Evolutionary conservation across 176 grass and related monocot genomes (phyloP), one percentile per base, ranked within the genome.

Genomic region (Calamus simplicifolius): DNA sequence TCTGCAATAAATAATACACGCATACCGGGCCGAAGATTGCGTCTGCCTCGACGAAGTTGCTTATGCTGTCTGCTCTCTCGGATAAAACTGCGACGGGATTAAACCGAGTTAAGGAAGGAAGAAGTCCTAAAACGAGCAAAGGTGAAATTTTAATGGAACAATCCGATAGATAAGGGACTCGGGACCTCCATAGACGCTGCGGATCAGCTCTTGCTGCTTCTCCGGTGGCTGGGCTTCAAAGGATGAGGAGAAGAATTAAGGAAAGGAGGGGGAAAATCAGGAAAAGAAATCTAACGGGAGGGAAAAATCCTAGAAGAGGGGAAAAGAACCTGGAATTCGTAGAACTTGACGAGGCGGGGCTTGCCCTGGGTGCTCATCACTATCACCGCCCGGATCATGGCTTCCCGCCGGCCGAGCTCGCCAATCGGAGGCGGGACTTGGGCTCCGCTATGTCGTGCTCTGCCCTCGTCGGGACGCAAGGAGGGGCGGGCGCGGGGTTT

Each of bases 331-430:
- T 92, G 93, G 53, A 83, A 89, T 14, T 49, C 69, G 59, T 98
- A 98, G 73, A 98, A 98, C 70, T 88, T 92, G 81, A 98, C 84
- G 66, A 98, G 79, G 59, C 81, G 84, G 21, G 87, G 83, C 58
- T 91, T 90, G 54, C 81, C 84, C 71, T 92, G 78, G n/a, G 93
- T 89, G 81, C 73, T 92, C 60, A 98, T 98, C 57, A 92, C 76
- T 74, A 98, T 85, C 62, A 89, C 84, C 18, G 84, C 93, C n/a
- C 80, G 84, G 56, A 98, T 98, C 93, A 98, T 98, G 12, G 51
- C 8, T 43, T 18, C 51, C 10, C 17, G 65, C 51, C 10, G 28
- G 18, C 29, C 3, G 35, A 43, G 1, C 10, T 43, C 35, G 35
- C 35, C 29, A 10, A 43, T 43, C 2, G 7, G 35, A 43, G 35